Conservation (phyloP, 148 eudicot genomes). For the Drosera capensis region DNA sequence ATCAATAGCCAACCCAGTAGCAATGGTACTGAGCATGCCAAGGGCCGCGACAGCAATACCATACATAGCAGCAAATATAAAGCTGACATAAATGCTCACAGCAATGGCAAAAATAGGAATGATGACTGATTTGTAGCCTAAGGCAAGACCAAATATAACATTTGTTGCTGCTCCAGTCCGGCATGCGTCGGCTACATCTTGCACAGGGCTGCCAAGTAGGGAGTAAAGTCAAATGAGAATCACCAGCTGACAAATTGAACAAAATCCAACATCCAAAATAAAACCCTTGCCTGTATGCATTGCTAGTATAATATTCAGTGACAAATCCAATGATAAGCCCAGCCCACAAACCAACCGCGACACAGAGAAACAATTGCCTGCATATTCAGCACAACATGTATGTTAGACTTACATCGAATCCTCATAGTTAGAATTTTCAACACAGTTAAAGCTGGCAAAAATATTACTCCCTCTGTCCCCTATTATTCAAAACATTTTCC, state of each 20-base stretch:
- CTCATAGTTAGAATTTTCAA: neutral
- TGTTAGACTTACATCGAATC: too few relatives aligned
- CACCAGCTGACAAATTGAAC: neutral
- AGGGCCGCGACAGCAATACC: too few relatives aligned
- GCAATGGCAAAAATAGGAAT: constrained; percentile 15
- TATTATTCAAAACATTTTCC: too few relatives aligned
- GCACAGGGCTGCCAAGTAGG: constrained; percentile 16
- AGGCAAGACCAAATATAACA: constrained; percentile 14
- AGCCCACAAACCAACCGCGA: constrained; percentile 87
- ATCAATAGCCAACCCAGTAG: constrained; percentile 52
- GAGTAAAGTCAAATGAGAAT: neutral
- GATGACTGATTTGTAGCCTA: constrained; percentile 17
- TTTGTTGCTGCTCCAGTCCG: constrained; percentile 17
- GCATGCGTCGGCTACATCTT: constrained; percentile 15
- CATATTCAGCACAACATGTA: constrained; percentile 4
- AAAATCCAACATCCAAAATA: neutral
- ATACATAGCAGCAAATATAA: constrained; percentile 13
- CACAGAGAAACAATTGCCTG: constrained; percentile 84
- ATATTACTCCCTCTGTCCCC: too few relatives aligned
- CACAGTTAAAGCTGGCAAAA: neutral
- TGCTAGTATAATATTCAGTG: constrained; percentile 15
- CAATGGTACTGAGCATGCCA: constrained; percentile 43
- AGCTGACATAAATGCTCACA: constrained; percentile 10
- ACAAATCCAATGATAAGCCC: constrained; percentile 84
- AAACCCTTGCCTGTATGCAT: constrained; percentile 26